Evolutionary conservation across 768 basidiomycete species (phyloP), one percentile per base, ranked within the genome.

Genomic region (Glaciozyma antarctica): DNA sequence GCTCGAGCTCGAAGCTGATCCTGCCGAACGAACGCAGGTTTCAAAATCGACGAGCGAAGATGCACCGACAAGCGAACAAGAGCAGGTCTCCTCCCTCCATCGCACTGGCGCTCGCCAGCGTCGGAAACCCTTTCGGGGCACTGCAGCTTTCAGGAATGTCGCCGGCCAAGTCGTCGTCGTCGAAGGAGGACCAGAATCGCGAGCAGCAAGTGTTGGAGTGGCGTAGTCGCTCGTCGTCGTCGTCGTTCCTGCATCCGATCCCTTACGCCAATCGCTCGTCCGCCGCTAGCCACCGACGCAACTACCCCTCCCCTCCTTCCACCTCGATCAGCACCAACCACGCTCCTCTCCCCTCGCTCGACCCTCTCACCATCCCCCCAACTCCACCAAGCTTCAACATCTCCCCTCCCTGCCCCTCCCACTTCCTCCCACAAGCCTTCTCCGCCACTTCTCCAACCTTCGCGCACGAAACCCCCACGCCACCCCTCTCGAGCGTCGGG

Each of bases 1-100:
- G 2, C 28, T 19, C 6, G 34, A 6, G 22, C 5, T 24, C 34
- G 22, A 24, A 1, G 24, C 16, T 15, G 9, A 19, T 22, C 32
- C 32, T 47, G 6, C 16, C 5, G 30, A 65, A 60, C 5, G 30
- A 65, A 60, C 63, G 66, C 41, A 78, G 78, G 78, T 66, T 67
- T 19, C 69, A 71, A 58, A 71, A 71, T 43, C 57, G 69, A 0
- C 60, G 69, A 22, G 69, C 69, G 15, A 71, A 71, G 54, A 61
- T 71, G 19, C 58, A 55, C 15, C 66, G 69, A 1, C 51, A 9
- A n/a, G 56, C 9, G 41, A 43, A 9, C 21, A 54, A 9, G 30
- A 22, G 9, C 38, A 24, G 13, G 38, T 41, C 38, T 12, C 12
- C 38, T 41, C 13, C 3, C 30, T 16, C 17, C 10, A 19, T 32